Evolutionary conservation across 768 basidiomycete species (phyloP).

Genomic region (Boletus subcaerulescens): DNA sequence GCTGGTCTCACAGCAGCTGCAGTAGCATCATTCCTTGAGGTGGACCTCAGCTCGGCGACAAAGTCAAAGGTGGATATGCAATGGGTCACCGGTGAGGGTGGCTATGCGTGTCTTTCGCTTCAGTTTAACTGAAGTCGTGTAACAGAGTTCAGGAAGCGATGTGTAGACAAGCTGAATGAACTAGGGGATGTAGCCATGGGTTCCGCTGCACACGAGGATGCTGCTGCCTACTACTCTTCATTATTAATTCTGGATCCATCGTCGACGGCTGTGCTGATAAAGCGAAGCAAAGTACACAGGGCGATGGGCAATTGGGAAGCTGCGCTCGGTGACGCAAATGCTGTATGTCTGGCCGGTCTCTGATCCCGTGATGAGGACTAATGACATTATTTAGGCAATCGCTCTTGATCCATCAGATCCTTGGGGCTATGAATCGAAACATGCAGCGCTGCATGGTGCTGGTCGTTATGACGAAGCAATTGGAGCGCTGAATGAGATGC

Average conservation of each 20-base stretch:
- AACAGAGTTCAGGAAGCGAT: conserved; percentile 10
- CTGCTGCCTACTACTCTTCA: conserved; percentile 8
- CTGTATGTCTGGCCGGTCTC: conserved; percentile 2
- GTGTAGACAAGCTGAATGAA: conserved; percentile 6
- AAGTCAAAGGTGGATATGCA: not conserved
- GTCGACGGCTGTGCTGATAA: not conserved
- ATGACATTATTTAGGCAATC: conserved; percentile 9
- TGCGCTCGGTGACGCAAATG: conserved; percentile 9
- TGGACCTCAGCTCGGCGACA: too few species aligned
- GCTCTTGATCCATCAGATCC: conserved; percentile 8
- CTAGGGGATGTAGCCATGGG: conserved; percentile 3
- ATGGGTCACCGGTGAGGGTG: conserved; percentile 6
- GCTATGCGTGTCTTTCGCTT: not conserved
- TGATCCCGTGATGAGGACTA: not conserved
- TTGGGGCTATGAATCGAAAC: conserved; percentile 9
- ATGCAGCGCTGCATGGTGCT: conserved; percentile 12
- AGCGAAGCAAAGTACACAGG: conserved; percentile 7
- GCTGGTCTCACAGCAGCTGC: not conserved
- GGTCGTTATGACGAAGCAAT: conserved; percentile 19
- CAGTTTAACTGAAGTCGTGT: not conserved
- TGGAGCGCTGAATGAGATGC: conserved; percentile 3
- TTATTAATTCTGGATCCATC: conserved; percentile 4
- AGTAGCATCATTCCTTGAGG: conserved; percentile 3
- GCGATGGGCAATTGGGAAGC: not conserved
- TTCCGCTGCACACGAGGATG: conserved; percentile 4